A percentile compares a stretch with the other conserved stretches of the same genome.
These are phyloP conservation scores for Trichoderma gracile DNA, from an alignment of 2,329 filamentous ascomycete genomes.

Conservation along the genomic window DNA sequence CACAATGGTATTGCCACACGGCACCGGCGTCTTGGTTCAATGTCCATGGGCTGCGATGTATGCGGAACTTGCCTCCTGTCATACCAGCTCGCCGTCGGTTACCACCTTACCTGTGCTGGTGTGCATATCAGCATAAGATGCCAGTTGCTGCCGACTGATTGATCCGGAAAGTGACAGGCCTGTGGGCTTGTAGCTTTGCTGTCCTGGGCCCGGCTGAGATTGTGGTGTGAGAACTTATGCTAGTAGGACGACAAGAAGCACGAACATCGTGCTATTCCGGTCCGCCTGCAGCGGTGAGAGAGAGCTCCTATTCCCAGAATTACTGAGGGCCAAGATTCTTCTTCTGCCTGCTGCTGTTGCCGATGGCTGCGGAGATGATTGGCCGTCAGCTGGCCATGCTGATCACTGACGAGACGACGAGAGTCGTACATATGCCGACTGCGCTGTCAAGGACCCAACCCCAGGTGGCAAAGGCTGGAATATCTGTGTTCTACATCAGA, in stretches of 20 bases:
- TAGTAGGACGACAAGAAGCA: neutral
- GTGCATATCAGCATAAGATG: neutral
- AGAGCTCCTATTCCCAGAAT: slow-evolving; percentile 10
- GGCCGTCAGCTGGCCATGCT: slow-evolving; percentile 16
- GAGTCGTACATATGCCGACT: neutral
- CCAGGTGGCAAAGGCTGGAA: neutral
- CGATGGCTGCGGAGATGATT: neutral
- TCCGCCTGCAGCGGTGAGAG: slow-evolving; percentile 5
- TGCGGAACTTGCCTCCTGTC: slow-evolving; percentile 4
- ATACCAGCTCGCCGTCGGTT: neutral
- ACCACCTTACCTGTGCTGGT: neutral
- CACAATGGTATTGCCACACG: slow-evolving; percentile 1
- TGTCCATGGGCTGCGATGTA: neutral
- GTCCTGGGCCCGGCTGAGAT: neutral
- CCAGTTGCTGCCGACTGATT: neutral
- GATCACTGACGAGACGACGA: slow-evolving; percentile 16
- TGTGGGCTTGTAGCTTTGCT: neutral
- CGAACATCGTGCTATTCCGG: neutral
- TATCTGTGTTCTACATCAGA: neutral
- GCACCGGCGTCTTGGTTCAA: slow-evolving; percentile 6
- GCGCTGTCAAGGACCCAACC: neutral
- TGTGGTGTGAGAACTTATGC: neutral
- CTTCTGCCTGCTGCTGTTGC: neutral
- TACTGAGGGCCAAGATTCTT: neutral
- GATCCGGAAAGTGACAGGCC: neutral